phyloP scores from a whole-genome alignment of 257 asterid genomes.

The Henckelia pumila region DNA sequence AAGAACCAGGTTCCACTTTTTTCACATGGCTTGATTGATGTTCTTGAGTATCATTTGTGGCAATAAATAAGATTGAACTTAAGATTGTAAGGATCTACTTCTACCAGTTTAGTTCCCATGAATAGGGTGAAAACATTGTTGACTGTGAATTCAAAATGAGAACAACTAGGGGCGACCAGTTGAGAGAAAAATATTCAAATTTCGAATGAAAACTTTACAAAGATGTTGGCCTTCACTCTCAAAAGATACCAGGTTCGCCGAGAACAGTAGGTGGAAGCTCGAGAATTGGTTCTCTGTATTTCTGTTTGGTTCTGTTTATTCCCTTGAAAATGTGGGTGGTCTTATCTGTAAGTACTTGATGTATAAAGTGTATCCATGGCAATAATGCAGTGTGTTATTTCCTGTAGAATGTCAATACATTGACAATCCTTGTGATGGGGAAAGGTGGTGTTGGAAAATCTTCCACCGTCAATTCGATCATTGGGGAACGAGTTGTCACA shows the following conservation, averaged over 20 bases:
- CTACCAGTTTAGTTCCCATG: neutral
- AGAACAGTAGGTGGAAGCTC: neutral
- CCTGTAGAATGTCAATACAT: constrained; percentile 63
- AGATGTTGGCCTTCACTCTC: neutral
- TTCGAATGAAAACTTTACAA: no score
- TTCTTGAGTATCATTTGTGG: neutral
- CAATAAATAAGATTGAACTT: neutral
- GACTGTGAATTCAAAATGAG: neutral
- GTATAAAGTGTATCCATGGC: neutral
- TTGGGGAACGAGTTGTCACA: constrained; percentile 88
- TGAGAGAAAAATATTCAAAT: no score
- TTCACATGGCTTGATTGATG: neutral
- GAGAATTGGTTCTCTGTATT: neutral
- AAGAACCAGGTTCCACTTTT: constrained; percentile 65
- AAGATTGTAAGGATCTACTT: no score
- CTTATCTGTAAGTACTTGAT: constrained; percentile 11
- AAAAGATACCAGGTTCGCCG: neutral
- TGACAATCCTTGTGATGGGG: constrained; percentile 94
- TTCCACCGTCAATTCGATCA: constrained; percentile 80
- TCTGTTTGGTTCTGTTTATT: neutral
- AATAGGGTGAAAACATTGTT: neutral
- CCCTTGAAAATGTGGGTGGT: neutral
- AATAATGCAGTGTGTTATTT: constrained; percentile 14
- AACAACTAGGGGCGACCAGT: neutral
- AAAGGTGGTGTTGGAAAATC: constrained; percentile 99